Evolutionary conservation across 495 filamentous ascomycete species (phyloP).

Genomic region (Chlorociboria aeruginascens): DNA sequence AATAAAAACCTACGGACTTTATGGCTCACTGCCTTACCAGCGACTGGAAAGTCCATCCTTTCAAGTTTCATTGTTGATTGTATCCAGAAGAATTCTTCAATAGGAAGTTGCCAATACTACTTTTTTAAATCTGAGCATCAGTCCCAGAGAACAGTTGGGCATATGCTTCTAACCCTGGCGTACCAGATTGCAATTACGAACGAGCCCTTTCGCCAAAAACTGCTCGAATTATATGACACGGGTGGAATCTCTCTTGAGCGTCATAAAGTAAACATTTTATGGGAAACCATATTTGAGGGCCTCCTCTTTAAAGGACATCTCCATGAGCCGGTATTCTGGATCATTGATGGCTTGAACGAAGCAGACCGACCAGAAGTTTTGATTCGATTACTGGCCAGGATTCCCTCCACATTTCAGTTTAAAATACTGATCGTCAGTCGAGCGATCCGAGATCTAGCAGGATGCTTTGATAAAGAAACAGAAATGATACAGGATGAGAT

Average conservation of each 20-base stretch:
- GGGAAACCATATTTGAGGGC: slow-evolving; percentile 26
- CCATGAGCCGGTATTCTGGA: slow-evolving; percentile 20
- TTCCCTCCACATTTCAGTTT: slow-evolving; percentile 1
- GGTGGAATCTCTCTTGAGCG: slow-evolving; percentile 11
- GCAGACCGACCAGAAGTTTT: slow-evolving; percentile 16
- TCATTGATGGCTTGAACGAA: slow-evolving; percentile 28
- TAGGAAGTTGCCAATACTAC: slow-evolving; percentile 22
- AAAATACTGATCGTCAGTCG: slow-evolving; percentile 17
- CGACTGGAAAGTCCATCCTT: slow-evolving; percentile 25
- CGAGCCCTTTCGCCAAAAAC: slow-evolving; percentile 14
- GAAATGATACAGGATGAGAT: slow-evolving; percentile 5
- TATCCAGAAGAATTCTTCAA: slow-evolving; percentile 10
- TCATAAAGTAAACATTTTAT: slow-evolving; percentile 22
- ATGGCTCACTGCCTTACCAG: slow-evolving; percentile 22
- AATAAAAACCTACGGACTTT: slow-evolving; percentile 12
- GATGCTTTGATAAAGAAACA: background rate
- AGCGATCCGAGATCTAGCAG: slow-evolving; percentile 9
- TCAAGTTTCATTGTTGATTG: slow-evolving; percentile 25
- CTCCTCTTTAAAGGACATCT: slow-evolving; percentile 18
- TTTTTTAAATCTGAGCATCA: slow-evolving; percentile 21
- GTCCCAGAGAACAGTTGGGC: slow-evolving; percentile 16
- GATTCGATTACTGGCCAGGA: slow-evolving; percentile 8
- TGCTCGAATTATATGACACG: slow-evolving; percentile 21
- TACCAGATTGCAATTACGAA: slow-evolving; percentile 19
- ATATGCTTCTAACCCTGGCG: slow-evolving; percentile 20